A percentile compares a stretch with the other conserved stretches of the same genome.
Conservation (phyloP, 2,329 filamentous ascomycete genomes). For the Huntiella abstrusa region DNA sequence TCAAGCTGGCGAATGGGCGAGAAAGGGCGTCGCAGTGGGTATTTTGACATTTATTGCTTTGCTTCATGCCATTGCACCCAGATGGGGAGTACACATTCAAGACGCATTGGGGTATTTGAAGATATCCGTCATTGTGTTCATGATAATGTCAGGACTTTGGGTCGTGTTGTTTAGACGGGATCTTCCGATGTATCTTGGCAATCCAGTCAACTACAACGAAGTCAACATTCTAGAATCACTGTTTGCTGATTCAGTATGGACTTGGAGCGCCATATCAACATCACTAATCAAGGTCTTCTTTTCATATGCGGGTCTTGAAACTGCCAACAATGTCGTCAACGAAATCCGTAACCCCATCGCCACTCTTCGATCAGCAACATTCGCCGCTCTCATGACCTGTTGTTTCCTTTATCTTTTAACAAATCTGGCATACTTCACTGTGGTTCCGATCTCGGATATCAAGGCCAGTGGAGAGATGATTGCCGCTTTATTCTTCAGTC, state of each 20-base stretch:
- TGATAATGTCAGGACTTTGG: constrained; percentile 41
- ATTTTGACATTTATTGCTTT: constrained; percentile 38
- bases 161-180: constrained; percentile 28
- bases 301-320: constrained; percentile 46
- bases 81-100: constrained; percentile 38
- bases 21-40: constrained; percentile 36
- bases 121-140: constrained; percentile 38
- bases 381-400: constrained; percentile 40
- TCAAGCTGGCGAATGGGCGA: constrained; percentile 24
- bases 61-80: constrained; percentile 38
- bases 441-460: constrained; percentile 49
- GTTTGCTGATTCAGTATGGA: constrained; percentile 50
- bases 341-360: constrained; percentile 50
- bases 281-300: constrained; percentile 51
- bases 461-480: constrained; percentile 47
- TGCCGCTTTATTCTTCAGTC: constrained; percentile 47
- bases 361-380: constrained; percentile 43
- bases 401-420: constrained; percentile 47
- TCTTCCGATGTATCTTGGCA: neutral
- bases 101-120: constrained; percentile 46
- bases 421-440: constrained; percentile 43
- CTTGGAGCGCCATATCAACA: constrained; percentile 47
- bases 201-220: neutral
- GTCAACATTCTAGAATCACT: constrained; percentile 16
- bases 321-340: constrained; percentile 52